Evolutionary conservation across 768 basidiomycete species (phyloP).

Genomic region (Tylopilus subfusipes): DNA sequence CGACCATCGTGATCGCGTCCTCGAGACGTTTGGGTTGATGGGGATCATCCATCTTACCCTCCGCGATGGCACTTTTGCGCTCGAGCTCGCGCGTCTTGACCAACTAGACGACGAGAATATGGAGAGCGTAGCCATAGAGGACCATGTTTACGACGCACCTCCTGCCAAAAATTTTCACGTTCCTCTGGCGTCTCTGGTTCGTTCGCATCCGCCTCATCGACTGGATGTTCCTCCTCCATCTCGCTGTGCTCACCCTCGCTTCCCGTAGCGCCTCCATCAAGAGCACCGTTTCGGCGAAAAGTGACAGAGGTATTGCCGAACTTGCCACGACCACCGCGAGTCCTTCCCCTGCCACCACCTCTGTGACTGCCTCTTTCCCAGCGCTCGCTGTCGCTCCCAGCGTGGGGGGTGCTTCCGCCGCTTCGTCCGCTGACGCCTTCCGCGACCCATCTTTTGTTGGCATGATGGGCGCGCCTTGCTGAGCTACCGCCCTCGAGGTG

Average conservation of each 20-base stretch:
- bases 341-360: constrained; percentile 48
- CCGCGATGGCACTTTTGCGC: constrained; percentile 67
- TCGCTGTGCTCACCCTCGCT: constrained; percentile 36
- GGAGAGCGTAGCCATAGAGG: constrained; percentile 18
- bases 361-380: constrained; percentile 63
- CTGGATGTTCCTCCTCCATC: constrained; percentile 32
- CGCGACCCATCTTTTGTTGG: constrained; percentile 64
- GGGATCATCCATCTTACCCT: constrained; percentile 88
- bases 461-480: constrained; percentile 34
- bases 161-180: constrained; percentile 65
- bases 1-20: constrained; percentile 89
- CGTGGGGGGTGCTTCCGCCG: constrained; percentile 34
- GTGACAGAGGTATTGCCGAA: constrained; percentile 42
- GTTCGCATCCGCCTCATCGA: constrained; percentile 40
- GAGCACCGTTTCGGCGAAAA: constrained; percentile 26
- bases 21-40: constrained; percentile 73
- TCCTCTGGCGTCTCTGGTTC: constrained; percentile 59
- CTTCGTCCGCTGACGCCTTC: constrained; percentile 34
- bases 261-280: constrained; percentile 30
- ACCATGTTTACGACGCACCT: constrained; percentile 44
- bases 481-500: constrained; percentile 16
- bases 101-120: constrained; percentile 41
- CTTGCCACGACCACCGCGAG: constrained; percentile 34
- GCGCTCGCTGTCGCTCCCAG: constrained; percentile 45
- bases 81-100: constrained; percentile 72